Base-by-base conservation (phyloP, 2,329 filamentous ascomycete species). In the Pestalotiopsis sp. region DNA sequence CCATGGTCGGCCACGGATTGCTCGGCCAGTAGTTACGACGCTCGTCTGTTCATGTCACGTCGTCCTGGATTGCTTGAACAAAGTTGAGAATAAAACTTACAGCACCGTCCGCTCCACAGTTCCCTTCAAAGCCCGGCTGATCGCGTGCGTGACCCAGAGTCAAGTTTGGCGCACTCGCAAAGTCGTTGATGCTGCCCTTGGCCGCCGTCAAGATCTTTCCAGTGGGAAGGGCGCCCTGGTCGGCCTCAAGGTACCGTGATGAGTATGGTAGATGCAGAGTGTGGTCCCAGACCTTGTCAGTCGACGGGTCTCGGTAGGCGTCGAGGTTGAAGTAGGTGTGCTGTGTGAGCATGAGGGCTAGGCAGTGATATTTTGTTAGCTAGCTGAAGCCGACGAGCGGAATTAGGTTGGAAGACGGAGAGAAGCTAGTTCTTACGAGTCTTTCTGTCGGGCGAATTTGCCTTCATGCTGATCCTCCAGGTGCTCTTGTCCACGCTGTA, bases 311-410 rank as follows among this genome's bases (percentile, higher is more conserved):
- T 72, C 84, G 85, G 79, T 88, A 91, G 14, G 86, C 89, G 73
- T 91, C 89, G 27, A 92, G 83, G 78, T 91, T 91, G 86, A 90
- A 91, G 83, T 91, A 92, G 63, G 87, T 88, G 79, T 91, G 90
- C 58, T 89, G 88, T 39, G 86, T 89, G 57, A 91, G 81, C 86
- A 91, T 90, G 75, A 91, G 85, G 1, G 89, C 81, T 81, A 23
- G 39, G 4, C 2, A 20, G 27, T 67, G 12, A 67, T 23, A 17
- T 31, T 56, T 20, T 39, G 20, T 7, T 12, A 39, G 38, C 27
- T 20, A 49, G 49, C 6, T 56, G 39, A 39, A 41, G 39, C 81
- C 56, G 80, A 39, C 3, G 36, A n/a, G 2, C 13, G 59, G 59
- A 17, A 61, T 3, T 0, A 52, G 11, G 4, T 20, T n/a, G 36